Conservation (phyloP, 2,329 filamentous ascomycete species). For the Verticillium klebahnii region DNA sequence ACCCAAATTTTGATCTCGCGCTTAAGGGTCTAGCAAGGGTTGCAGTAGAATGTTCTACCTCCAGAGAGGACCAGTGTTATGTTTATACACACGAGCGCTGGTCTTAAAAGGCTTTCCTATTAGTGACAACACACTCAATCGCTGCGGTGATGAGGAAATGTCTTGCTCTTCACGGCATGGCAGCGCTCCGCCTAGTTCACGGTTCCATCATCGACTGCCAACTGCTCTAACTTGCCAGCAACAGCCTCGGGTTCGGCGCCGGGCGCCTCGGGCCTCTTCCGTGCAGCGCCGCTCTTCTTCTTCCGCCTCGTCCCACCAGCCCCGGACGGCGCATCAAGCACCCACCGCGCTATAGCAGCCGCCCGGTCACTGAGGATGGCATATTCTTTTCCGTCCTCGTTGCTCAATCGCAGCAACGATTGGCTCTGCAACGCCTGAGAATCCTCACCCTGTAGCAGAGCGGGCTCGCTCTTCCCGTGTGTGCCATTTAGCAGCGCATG, state of each 20-base stretch:
- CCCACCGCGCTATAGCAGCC: constrained; percentile 64
- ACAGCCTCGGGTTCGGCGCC: not conserved
- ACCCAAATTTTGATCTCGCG: too few species aligned
- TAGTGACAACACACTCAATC: not conserved
- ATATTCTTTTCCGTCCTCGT: constrained; percentile 64
- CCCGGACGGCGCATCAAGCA: constrained; percentile 50
- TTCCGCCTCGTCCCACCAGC: constrained; percentile 33
- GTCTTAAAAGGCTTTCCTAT: too few species aligned
- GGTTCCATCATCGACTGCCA: not conserved
- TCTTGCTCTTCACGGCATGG: not conserved
- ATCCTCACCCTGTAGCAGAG: not conserved
- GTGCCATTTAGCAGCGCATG: constrained; percentile 14
- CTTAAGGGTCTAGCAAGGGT: too few species aligned
- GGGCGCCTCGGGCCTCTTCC: not conserved
- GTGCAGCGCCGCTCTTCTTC: constrained; percentile 16
- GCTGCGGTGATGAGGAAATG: not conserved
- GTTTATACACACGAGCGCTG: too few species aligned
- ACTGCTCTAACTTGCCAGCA: not conserved
- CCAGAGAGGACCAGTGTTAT: too few species aligned
- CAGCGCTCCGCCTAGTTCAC: not conserved
- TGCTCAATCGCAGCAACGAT: constrained; percentile 50
- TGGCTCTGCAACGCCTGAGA: constrained; percentile 4
- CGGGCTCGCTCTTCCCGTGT: constrained; percentile 19
- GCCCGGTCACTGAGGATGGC: constrained; percentile 67
- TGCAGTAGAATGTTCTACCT: too few species aligned